A percentile compares a stretch with the other conserved stretches of the same genome.
Conservation (phyloP, 1,284 basidiomycete species). For the Tremellales sp. region DNA sequence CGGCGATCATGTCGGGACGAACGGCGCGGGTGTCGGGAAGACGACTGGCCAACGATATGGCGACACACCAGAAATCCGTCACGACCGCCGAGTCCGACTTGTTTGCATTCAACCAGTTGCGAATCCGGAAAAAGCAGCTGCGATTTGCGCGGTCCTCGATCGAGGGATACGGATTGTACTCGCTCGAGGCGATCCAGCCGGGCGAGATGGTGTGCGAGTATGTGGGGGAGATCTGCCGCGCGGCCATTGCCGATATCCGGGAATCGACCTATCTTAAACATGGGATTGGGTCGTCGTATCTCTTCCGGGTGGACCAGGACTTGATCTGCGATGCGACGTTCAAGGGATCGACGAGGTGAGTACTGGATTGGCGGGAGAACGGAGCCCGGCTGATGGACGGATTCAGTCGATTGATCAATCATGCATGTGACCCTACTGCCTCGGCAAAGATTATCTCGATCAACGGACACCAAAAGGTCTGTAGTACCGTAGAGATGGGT, state of each 20-base stretch:
- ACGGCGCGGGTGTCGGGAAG: conserved; percentile 94
- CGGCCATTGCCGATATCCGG: conserved; percentile 92
- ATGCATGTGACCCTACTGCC: conserved; percentile 94
- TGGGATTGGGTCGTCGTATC: conserved; percentile 90
- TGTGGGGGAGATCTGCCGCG: conserved; percentile 93
- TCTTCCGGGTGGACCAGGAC: conserved; percentile 89
- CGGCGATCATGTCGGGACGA: conserved; percentile 68
- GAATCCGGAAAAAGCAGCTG: conserved; percentile 96
- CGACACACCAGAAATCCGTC: conserved; percentile 72
- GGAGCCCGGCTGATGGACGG: not conserved
- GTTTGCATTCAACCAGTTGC: conserved; percentile 97
- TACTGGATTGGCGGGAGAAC: conserved; percentile 20
- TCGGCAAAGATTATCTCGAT: conserved; percentile 98
- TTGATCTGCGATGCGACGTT: conserved; percentile 96
- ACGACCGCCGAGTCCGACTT: conserved; percentile 56
- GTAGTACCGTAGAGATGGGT: conserved; percentile 3
- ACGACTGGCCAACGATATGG: conserved; percentile 85
- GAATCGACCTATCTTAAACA: conserved; percentile 95
- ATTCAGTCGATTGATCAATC: conserved; percentile 86
- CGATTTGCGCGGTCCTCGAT: conserved; percentile 94
- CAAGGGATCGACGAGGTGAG: conserved; percentile 93
- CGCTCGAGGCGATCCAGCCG: conserved; percentile 85
- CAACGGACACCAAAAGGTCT: conserved; percentile 76
- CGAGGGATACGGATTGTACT: conserved; percentile 96
- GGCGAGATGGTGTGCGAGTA: conserved; percentile 99